Conservation (phyloP, 257 asterid genomes). For the Plantago ovata region DNA sequence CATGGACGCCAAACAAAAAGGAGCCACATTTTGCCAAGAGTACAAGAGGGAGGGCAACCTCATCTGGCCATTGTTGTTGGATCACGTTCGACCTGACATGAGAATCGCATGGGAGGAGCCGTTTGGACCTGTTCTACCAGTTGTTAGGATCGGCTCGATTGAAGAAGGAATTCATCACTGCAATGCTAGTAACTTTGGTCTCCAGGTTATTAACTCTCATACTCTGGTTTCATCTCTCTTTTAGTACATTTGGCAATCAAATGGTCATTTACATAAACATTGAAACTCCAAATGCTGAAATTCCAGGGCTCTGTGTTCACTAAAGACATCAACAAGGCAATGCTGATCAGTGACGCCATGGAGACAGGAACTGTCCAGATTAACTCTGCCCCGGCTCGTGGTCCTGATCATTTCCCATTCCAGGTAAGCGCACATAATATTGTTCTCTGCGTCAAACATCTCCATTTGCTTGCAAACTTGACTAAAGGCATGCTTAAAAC, state of each 20-base stretch:
- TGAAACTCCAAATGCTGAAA: neutral
- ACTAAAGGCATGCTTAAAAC: neutral
- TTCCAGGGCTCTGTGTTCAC: slow-evolving; percentile 86
- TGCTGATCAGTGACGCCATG: slow-evolving; percentile 92
- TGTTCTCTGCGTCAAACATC: neutral
- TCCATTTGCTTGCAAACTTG: neutral
- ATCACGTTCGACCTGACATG: slow-evolving; percentile 85
- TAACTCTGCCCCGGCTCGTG: slow-evolving; percentile 97
- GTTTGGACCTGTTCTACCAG: slow-evolving; percentile 86
- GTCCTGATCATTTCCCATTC: slow-evolving; percentile 97
- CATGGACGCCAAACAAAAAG: slow-evolving; percentile 73
- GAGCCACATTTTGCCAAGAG: slow-evolving; percentile 88
- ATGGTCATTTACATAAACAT: neutral
- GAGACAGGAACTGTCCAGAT: slow-evolving; percentile 92
- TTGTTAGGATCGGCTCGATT: slow-evolving; percentile 62
- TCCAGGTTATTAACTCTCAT: slow-evolving; percentile 49
- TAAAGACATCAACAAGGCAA: slow-evolving; percentile 87
- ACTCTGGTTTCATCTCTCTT: neutral
- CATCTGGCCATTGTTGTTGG: slow-evolving; percentile 88
- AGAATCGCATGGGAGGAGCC: slow-evolving; percentile 99
- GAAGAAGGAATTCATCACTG: slow-evolving; percentile 98
- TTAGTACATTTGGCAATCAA: neutral
- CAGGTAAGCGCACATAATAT: slow-evolving; percentile 41
- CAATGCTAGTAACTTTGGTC: slow-evolving; percentile 95
- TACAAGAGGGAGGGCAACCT: slow-evolving; percentile 96